phyloP scores from a whole-genome alignment of 2,329 filamentous ascomycete species.

The Penicillium hesseltinei region DNA sequence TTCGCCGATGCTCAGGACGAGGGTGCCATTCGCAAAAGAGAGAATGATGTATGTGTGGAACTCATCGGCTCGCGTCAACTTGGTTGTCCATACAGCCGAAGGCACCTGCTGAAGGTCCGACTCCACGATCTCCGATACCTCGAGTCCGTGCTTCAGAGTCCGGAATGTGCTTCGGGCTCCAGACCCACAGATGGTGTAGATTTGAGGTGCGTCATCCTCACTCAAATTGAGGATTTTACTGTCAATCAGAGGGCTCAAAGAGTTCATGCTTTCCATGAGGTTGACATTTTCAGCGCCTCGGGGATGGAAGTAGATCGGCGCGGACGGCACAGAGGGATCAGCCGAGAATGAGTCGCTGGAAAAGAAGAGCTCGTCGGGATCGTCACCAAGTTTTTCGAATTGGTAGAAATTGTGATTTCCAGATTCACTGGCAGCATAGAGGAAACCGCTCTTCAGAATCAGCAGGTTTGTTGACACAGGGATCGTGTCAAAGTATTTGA shows the following conservation, averaged over 20 bases:
- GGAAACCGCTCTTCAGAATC: slow-evolving; percentile 91
- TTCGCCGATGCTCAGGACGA: slow-evolving; percentile 93
- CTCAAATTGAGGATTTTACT: slow-evolving; percentile 89
- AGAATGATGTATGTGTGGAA: slow-evolving; percentile 96
- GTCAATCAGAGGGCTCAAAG: slow-evolving; percentile 87
- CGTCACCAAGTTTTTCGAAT: slow-evolving; percentile 94
- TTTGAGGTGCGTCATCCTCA: slow-evolving; percentile 91
- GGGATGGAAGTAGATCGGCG: slow-evolving; percentile 81
- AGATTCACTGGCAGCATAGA: slow-evolving; percentile 88
- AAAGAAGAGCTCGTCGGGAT: slow-evolving; percentile 86
- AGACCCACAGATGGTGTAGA: slow-evolving; percentile 87
- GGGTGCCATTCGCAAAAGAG: slow-evolving; percentile 82
- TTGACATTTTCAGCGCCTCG: slow-evolving; percentile 77
- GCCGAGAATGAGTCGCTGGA: slow-evolving; percentile 77
- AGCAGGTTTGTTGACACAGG: slow-evolving; percentile 83
- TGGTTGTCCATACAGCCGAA: slow-evolving; percentile 92
- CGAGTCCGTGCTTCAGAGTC: slow-evolving; percentile 85
- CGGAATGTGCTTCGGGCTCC: slow-evolving; percentile 87
- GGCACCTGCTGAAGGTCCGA: slow-evolving; percentile 87
- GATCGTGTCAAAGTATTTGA: slow-evolving; percentile 98
- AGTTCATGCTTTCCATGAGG: slow-evolving; percentile 78
- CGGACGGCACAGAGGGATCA: slow-evolving; percentile 69
- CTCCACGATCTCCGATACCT: slow-evolving; percentile 93
- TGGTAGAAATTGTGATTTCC: slow-evolving; percentile 96
- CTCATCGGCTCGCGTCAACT: slow-evolving; percentile 74